These are phyloP conservation scores for Candida manassasensis DNA, from an alignment of 805 yeast species.

Conservation along the genomic window DNA sequence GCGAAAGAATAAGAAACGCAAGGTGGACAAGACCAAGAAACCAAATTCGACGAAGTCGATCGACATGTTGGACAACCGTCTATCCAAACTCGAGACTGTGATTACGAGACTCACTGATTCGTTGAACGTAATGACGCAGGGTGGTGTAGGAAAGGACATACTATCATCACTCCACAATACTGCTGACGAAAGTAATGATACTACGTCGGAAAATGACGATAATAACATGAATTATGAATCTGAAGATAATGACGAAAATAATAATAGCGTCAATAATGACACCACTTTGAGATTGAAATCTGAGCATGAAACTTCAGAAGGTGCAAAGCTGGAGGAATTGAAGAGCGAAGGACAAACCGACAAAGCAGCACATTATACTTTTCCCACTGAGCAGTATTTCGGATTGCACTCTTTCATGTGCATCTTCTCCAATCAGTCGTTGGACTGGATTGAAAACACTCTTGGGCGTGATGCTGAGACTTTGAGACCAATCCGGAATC, in stretches of 20 bases:
- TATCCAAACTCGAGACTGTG: constrained; percentile 19
- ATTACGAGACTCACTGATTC: constrained; percentile 13
- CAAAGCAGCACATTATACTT: neutral
- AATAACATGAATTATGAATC: constrained; percentile 10
- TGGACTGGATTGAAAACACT: constrained; percentile 26
- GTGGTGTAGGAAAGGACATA: neutral
- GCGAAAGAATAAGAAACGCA: constrained; percentile 8
- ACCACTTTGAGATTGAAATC: neutral
- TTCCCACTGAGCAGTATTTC: constrained; percentile 18
- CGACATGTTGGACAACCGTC: constrained; percentile 15
- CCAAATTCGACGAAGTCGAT: constrained; percentile 11
- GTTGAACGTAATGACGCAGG: neutral
- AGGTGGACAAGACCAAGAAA: constrained; percentile 7
- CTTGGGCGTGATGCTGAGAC: constrained; percentile 18
- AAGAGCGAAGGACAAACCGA: neutral
- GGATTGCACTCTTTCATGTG: constrained; percentile 35
- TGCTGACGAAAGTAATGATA: constrained; percentile 1
- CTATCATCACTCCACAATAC: neutral
- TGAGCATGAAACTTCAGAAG: no score
- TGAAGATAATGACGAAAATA: constrained; percentile 3
- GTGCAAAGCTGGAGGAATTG: neutral
- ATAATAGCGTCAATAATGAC: constrained; percentile 2
- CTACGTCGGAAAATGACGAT: constrained; percentile 8
- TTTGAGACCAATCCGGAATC: constrained; percentile 22
- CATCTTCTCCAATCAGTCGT: constrained; percentile 30